Evolutionary conservation across 2,329 filamentous ascomycete species (phyloP), one percentile per base, ranked within the genome.

Genomic region (Cladosporium colombiae): DNA sequence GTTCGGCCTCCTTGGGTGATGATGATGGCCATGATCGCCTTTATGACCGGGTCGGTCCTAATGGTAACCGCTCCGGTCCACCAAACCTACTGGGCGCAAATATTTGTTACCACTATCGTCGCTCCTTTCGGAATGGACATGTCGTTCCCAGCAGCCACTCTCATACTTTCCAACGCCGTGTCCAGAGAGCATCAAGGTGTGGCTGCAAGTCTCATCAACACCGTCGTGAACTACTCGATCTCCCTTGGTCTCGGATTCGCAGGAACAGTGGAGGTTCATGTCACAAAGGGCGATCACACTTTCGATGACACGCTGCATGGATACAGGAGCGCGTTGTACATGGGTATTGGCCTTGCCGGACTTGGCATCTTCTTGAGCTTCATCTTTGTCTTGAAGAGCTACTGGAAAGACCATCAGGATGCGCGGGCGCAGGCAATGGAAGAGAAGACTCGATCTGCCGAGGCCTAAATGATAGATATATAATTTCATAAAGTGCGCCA

Each of bases 151-250:
- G 84, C 87, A 0, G 86, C 85, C 0, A 88, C 83, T 0, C 73
- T 90, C 18, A 82, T 90, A 31, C 78, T 91, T 10, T 85, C 83
- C 29, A 84, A 89, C 68, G 78, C 78, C 0, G 78, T 83, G 23
- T 69, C 75, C 5, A 76, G 78, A 31, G 75, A 82, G 61, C 79
- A 83, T 58, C 83, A 86, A 68, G 84, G 83, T 6, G 78, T 85
- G 18, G 82, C 82, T 2, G 83, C 82, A 0, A 85, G 82, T 27
- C 73, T 91, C 8, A 85, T 90, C 35, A 87, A 84, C 65, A 90
- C 88, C 0, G 80, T 89, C 7, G 85, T 91, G 67, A 90, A 91
- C 74, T 91, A 91, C 72, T 84, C 84, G 65, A 90, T 91, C 44
- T 86, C 86, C 0, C 75, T 91, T 1, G 87, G 86, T 0, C 79